Evolutionary conservation across 2,329 filamentous ascomycete genomes (phyloP).

Genomic region (Curvularia lunata): DNA sequence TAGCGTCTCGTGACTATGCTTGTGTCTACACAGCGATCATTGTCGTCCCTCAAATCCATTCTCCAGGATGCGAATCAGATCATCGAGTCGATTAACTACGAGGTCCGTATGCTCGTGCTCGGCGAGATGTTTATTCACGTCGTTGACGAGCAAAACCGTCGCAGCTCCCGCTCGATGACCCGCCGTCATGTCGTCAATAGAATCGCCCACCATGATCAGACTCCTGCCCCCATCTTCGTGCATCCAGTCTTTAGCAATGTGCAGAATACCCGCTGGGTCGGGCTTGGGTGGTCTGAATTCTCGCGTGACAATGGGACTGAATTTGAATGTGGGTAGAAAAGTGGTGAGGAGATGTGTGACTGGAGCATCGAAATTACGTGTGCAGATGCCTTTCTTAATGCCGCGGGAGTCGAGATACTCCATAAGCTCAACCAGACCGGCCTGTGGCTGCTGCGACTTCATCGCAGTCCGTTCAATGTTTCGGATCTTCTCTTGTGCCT

Average conservation of each 20-base stretch:
- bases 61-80: conserved; percentile 77
- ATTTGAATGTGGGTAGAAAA: conserved; percentile 72
- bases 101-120: conserved; percentile 79
- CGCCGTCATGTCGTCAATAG: conserved; percentile 90
- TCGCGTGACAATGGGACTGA: conserved; percentile 81
- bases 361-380: conserved; percentile 83
- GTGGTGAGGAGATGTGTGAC: conserved; percentile 76
- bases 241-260: conserved; percentile 80
- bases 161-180: conserved; percentile 82
- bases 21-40: conserved; percentile 37
- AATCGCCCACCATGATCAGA: conserved; percentile 65
- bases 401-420: conserved; percentile 72
- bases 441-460: conserved; percentile 78
- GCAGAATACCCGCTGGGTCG: conserved; percentile 82
- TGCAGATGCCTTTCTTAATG: conserved; percentile 85
- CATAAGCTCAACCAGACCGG: conserved; percentile 80
- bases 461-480: conserved; percentile 82
- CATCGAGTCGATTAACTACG: conserved; percentile 72
- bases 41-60: conserved; percentile 69
- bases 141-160: conserved; percentile 86
- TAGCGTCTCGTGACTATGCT: conserved; percentile 24
- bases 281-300: conserved; percentile 87
- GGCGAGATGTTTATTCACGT: conserved; percentile 74
- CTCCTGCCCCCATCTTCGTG: conserved; percentile 52
- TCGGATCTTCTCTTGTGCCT: conserved; percentile 76